Conservation (phyloP, 2,329 filamentous ascomycete species). For the Neofusicoccum sp. region DNA sequence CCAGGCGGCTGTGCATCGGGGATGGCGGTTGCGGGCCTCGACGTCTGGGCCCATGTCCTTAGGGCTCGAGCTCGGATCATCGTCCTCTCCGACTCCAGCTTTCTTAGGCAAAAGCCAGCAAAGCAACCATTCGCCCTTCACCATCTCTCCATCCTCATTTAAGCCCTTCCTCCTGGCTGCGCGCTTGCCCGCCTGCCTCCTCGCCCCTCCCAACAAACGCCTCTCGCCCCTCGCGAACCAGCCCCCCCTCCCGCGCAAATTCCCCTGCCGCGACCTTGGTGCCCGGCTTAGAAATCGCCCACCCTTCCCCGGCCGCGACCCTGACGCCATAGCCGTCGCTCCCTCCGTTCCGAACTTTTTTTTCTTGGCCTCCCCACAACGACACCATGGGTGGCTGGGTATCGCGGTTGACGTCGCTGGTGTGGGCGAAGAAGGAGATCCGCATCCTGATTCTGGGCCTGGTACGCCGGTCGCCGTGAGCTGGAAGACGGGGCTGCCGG, state of each 20-base stretch:
- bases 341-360: not conserved
- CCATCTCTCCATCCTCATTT: conserved; percentile 5
- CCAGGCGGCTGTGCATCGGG: not conserved
- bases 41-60: not conserved
- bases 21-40: not conserved
- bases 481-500: not conserved
- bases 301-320: conserved; percentile 17
- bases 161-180: not conserved
- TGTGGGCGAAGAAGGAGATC: conserved; percentile 97
- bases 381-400: conserved; percentile 54
- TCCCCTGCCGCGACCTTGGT: not conserved
- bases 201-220: not conserved
- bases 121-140: conserved; percentile 15
- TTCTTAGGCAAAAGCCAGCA: conserved; percentile 12
- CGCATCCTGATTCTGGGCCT: conserved; percentile 91
- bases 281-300: conserved; percentile 1
- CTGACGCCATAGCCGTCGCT: conserved; percentile 12
- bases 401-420: conserved; percentile 63
- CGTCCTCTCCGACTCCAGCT: conserved; percentile 2
- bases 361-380: not conserved
- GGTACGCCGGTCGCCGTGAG: conserved; percentile 54
- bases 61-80: conserved; percentile 15
- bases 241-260: not conserved
- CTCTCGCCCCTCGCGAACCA: no score
- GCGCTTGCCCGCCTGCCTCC: not conserved